Conservation (phyloP, 192 early-diverging fungal genomes). For the Entomortierella lignicola region DNA sequence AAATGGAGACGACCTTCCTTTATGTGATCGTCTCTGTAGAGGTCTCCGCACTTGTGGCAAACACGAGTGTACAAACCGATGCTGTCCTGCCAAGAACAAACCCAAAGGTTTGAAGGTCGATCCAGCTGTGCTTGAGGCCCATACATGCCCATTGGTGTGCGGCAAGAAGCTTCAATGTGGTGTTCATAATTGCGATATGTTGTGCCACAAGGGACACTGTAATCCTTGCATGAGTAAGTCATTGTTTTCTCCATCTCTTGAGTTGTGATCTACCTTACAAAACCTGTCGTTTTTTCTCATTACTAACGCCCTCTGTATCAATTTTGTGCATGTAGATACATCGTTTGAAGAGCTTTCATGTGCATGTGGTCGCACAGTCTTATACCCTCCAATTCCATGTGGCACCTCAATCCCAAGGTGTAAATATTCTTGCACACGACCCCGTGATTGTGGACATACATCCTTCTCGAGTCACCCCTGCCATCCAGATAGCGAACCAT, state of each 20-base stretch:
- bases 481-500: slow-evolving; percentile 86
- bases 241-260: too few relatives aligned
- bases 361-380: slow-evolving; percentile 83
- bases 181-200: slow-evolving; percentile 76
- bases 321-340: slow-evolving; percentile 61
- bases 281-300: neutral
- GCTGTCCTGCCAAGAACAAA: slow-evolving; percentile 69
- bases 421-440: slow-evolving; percentile 75
- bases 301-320: neutral
- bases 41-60: slow-evolving; percentile 74
- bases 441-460: slow-evolving; percentile 82
- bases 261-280: too few relatives aligned
- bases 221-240: slow-evolving; percentile 72
- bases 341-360: slow-evolving; percentile 88
- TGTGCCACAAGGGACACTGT: slow-evolving; percentile 85
- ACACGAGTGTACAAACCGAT: slow-evolving; percentile 72
- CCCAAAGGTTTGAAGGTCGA: slow-evolving; percentile 36
- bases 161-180: slow-evolving; percentile 84
- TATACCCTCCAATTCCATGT: slow-evolving; percentile 90
- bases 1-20: slow-evolving; percentile 58
- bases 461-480: slow-evolving; percentile 81
- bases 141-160: slow-evolving; percentile 78
- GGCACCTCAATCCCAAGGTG: slow-evolving; percentile 82
- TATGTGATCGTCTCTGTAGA: slow-evolving; percentile 73
- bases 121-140: slow-evolving; percentile 57